phyloP scores from a whole-genome alignment of 2,329 filamentous ascomycete genomes.

The Lizonia empirigonia region DNA sequence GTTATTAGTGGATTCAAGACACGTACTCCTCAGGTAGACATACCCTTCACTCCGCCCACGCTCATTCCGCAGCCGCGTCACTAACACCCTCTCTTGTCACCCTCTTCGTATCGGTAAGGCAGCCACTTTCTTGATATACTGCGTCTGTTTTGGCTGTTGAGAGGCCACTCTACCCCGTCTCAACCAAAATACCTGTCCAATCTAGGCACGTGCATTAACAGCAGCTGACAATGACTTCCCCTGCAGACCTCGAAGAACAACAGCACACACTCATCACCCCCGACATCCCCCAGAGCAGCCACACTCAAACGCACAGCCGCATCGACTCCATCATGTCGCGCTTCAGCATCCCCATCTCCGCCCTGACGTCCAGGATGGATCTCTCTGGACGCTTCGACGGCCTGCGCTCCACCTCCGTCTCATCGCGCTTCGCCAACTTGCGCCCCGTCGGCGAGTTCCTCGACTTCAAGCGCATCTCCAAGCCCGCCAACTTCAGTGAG shows the following conservation, averaged over 20 bases:
- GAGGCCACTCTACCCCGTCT: conserved; percentile 38
- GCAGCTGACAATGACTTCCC: conserved; percentile 37
- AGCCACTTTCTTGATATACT: conserved; percentile 27
- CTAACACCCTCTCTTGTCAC: conserved; percentile 10
- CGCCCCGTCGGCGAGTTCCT: conserved; percentile 91
- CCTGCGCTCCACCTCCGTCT: conserved; percentile 78
- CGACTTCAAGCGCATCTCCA: conserved; percentile 93
- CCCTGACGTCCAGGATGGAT: conserved; percentile 88
- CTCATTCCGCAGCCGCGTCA: conserved; percentile 35
- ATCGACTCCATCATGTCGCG: conserved; percentile 68
- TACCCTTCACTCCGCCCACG: conserved; percentile 17
- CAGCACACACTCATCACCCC: conserved; percentile 33
- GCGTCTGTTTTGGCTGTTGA: conserved; percentile 3
- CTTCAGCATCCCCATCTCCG: conserved; percentile 91
- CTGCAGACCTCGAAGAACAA: conserved; percentile 37
- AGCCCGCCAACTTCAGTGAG: conserved; percentile 88
- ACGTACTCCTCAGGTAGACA: conserved; percentile 2
- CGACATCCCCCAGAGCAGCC: conserved; percentile 21
- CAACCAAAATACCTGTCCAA: not conserved
- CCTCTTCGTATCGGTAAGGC: conserved; percentile 33
- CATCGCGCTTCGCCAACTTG: conserved; percentile 87
- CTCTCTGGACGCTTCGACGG: conserved; percentile 82
- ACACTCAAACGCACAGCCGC: conserved; percentile 12
- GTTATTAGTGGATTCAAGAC: no score
- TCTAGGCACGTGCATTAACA: conserved; percentile 7